These are phyloP conservation scores for Neopestalotiopsis sp. DNA, from an alignment of 2,329 filamentous ascomycete genomes.

Conservation along the genomic window DNA sequence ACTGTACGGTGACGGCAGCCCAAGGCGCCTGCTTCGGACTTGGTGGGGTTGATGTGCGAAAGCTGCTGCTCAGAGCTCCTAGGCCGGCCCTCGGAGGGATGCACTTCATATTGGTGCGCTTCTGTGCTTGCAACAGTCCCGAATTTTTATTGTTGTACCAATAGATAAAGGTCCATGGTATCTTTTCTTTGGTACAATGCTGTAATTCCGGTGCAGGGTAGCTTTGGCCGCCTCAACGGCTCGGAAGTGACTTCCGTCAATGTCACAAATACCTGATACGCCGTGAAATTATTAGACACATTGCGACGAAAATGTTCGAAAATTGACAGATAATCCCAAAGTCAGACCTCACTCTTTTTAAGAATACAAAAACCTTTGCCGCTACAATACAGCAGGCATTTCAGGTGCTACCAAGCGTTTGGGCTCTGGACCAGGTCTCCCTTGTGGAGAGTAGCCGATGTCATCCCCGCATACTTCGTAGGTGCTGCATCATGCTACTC, in stretches of 20 bases:
- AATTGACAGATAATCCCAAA: no score
- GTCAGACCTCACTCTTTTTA: no score
- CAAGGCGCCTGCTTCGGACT: not conserved
- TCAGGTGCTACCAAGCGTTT: no score
- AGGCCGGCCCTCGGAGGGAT: constrained; percentile 6
- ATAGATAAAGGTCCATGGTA: not conserved
- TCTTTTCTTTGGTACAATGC: not conserved
- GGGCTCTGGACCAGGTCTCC: no score
- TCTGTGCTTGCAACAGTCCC: not conserved
- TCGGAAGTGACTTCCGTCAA: not conserved
- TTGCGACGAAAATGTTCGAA: no score
- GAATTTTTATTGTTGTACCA: not conserved
- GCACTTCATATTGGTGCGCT: not conserved
- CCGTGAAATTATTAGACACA: not conserved
- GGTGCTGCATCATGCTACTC: no score
- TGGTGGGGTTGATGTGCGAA: not conserved
- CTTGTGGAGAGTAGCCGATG: no score
- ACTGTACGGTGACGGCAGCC: not conserved
- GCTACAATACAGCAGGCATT: no score
- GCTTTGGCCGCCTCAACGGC: not conserved
- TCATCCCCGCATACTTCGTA: no score
- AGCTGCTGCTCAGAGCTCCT: not conserved
- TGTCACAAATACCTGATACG: not conserved
- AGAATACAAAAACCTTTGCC: no score
- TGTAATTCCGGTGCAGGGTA: not conserved